A percentile compares a stretch with the other conserved stretches of the same genome.
Conservation (phyloP, 2,329 filamentous ascomycete genomes). For the Tolypocladium pustulatum region DNA sequence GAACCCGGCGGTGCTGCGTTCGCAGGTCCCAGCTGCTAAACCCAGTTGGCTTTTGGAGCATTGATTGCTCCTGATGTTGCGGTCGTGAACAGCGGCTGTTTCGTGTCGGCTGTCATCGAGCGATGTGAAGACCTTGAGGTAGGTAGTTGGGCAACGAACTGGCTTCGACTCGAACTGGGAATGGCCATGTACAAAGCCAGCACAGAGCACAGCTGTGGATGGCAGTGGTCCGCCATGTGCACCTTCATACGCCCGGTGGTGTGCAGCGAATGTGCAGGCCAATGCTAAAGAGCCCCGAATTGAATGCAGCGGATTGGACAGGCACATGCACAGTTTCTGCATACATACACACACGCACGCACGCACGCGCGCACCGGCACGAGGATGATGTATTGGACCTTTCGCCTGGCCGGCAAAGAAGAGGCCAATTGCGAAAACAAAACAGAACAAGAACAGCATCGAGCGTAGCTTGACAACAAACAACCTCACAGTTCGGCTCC, state of each 20-base stretch:
- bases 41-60: neutral
- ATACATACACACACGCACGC: neutral
- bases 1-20: neutral
- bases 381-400: neutral
- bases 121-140: neutral
- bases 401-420: neutral
- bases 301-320: neutral
- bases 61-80: neutral
- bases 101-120: neutral
- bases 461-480: neutral
- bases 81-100: neutral
- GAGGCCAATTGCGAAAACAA: neutral
- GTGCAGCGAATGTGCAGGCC: neutral
- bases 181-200: neutral
- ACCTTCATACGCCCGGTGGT: neutral
- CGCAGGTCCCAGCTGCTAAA: neutral
- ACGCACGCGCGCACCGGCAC: no score
- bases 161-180: neutral
- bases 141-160: neutral
- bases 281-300: neutral
- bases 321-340: neutral
- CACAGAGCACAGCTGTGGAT: neutral
- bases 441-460: neutral
- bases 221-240: neutral
- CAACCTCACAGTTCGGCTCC: neutral